Evolutionary conservation across 148 eudicot species (phyloP).

Genomic region (Chenopodium album): DNA sequence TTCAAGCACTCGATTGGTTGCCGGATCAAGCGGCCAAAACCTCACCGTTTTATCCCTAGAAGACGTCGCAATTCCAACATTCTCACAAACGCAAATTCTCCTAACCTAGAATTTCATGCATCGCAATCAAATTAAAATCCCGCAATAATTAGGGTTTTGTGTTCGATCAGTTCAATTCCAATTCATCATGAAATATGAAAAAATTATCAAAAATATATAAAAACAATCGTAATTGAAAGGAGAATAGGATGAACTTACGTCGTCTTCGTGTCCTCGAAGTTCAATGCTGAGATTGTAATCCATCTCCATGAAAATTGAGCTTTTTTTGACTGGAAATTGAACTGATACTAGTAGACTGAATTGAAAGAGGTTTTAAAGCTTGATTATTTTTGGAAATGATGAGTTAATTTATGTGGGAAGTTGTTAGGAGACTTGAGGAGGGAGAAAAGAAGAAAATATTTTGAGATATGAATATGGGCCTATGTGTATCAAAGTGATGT

Average conservation of each 20-base stretch:
- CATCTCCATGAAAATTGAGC: no score
- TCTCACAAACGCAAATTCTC: constrained; percentile 76
- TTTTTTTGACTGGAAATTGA: neutral
- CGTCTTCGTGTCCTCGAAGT: constrained; percentile 77
- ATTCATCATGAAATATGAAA: neutral
- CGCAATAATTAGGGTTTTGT: neutral
- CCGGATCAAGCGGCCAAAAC: constrained; percentile 64
- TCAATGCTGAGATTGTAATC: constrained; percentile 58
- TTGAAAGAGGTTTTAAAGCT: neutral
- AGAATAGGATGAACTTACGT: constrained; percentile 37
- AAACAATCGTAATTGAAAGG: neutral
- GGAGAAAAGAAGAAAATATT: neutral
- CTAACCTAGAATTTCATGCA: constrained; percentile 49
- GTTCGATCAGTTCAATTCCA: neutral
- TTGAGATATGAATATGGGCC: neutral
- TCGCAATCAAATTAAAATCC: neutral
- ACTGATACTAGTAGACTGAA: neutral
- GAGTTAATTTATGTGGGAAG: neutral
- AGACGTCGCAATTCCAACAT: constrained; percentile 85
- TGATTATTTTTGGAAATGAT: neutral
- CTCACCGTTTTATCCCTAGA: constrained; percentile 85
- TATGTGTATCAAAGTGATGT: neutral
- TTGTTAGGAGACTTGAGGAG: neutral
- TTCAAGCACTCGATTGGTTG: constrained; percentile 32
- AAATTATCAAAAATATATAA: neutral